Conservation (phyloP, 257 asterid genomes). For the Solanum sejunctum region DNA sequence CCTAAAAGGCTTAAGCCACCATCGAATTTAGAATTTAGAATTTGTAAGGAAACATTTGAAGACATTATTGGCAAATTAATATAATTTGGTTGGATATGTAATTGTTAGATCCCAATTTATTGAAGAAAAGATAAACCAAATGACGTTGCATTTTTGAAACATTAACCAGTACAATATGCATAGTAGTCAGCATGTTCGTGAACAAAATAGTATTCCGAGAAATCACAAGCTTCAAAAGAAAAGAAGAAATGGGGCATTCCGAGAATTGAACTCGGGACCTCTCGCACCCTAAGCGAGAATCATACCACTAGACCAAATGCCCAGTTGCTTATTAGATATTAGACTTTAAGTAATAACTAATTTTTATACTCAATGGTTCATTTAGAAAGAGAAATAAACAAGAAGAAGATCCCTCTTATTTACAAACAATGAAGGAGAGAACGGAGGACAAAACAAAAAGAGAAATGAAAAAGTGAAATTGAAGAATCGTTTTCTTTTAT, state of each 20-base stretch:
- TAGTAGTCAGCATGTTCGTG: too few species aligned
- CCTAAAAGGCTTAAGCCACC: background rate
- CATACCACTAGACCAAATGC: conserved; percentile 85
- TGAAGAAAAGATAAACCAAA: background rate
- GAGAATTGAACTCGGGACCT: conserved; percentile 92
- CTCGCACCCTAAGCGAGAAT: conserved; percentile 90
- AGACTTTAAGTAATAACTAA: too few species aligned
- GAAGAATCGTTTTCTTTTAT: background rate
- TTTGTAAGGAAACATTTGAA: background rate
- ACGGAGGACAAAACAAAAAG: background rate
- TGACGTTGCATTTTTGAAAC: background rate
- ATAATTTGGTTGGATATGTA: background rate
- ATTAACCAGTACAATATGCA: background rate
- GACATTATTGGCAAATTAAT: background rate
- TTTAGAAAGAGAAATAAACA: background rate
- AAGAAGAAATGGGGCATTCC: conserved; percentile 44
- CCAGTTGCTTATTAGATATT: background rate
- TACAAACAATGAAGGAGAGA: background rate
- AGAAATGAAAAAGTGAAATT: background rate
- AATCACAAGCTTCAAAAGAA: too few species aligned
- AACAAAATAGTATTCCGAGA: too few species aligned
- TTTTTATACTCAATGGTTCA: too few species aligned
- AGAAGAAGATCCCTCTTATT: background rate
- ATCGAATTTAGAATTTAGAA: background rate
- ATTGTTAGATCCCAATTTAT: background rate